Evolutionary conservation across 352 stramenopile genomes (phyloP), one percentile per base, ranked within the genome.

Genomic region (Pythium phragmitis): DNA sequence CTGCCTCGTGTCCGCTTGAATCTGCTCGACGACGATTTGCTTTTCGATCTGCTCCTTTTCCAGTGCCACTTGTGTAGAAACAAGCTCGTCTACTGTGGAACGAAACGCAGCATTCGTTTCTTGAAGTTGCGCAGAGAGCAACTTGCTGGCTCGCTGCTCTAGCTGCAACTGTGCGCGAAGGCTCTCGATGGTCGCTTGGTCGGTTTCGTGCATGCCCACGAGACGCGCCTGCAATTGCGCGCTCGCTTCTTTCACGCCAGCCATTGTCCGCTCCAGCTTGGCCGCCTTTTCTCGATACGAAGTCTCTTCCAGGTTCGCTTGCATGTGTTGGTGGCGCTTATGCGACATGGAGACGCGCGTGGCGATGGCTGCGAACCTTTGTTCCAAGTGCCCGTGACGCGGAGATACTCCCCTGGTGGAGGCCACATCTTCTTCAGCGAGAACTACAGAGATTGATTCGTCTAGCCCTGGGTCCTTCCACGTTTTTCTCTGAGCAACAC

Each of bases 151-250:
- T 30, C 72, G 65, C 11, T 73, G 77, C 47, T 92, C 84, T 8
- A 91, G 42, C 39, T 76, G 53, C 2, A 90, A 55, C 54, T 87
- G 77, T 0, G 84, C 84, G 28, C 76, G 69, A 6, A 92, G 45
- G 13, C 37, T 16, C 21, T 79, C 65, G n/a, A 82, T 81, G 3
- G 65, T 68, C 16, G 70, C 41, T 41, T 54, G 34, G 52, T 80
- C 69, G 11, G 68, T 69, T 7, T 67, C 41, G 26, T 71, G 72
- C 55, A 80, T 75, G 0, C 61, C 53, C 1, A 54, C 34, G 14
- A 91, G 49, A 11, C 68, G 60, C 0, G 72, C 57, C 57, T 82
- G 74, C 16, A 78, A 34, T 7, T 71, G 54, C 5, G 48, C 57
- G 14, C 89, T 68, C 0, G 68, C 58, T 16, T 77, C 59, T 28